Evolutionary conservation across 306 rosid species (phyloP).

Genomic region (Quillaja saponaria): DNA sequence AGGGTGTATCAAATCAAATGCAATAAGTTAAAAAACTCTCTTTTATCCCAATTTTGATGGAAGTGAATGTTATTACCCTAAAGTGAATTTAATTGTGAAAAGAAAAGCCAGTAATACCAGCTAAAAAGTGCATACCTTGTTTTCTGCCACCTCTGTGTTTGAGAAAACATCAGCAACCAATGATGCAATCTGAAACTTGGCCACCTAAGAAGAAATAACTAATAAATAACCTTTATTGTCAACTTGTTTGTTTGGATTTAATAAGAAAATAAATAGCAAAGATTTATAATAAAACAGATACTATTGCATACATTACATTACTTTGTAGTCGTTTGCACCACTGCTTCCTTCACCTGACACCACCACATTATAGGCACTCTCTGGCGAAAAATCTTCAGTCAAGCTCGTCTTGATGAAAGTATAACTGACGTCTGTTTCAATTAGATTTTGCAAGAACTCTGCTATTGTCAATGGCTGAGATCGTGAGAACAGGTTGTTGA

Average conservation of each 20-base stretch:
- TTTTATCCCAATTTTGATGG: background rate
- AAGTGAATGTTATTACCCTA: too few species aligned
- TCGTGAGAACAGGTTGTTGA: constrained; percentile 69
- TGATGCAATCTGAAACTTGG: constrained; percentile 76
- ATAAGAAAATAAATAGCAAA: background rate
- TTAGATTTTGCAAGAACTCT: constrained; percentile 70
- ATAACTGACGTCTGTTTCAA: constrained; percentile 67
- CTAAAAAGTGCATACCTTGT: constrained; percentile 58
- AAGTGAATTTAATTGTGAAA: too few species aligned
- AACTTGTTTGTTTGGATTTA: background rate
- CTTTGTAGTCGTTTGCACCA: constrained; percentile 89
- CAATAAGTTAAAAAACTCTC: background rate
- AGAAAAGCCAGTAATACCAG: background rate
- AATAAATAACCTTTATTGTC: background rate
- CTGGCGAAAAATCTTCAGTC: constrained; percentile 75
- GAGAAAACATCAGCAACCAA: constrained; percentile 86
- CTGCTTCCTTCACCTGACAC: constrained; percentile 68
- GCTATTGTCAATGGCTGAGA: constrained; percentile 58
- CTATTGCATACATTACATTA: constrained; percentile 98
- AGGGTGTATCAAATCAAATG: too few species aligned
- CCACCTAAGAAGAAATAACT: constrained; percentile 47
- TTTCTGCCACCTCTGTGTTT: constrained; percentile 87
- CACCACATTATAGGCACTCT: constrained; percentile 75
- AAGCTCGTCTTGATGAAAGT: constrained; percentile 83
- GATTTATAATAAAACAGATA: constrained; percentile 38